phyloP scores from a whole-genome alignment of 2,329 filamentous ascomycete genomes.

The Fusarium sublunatum region DNA sequence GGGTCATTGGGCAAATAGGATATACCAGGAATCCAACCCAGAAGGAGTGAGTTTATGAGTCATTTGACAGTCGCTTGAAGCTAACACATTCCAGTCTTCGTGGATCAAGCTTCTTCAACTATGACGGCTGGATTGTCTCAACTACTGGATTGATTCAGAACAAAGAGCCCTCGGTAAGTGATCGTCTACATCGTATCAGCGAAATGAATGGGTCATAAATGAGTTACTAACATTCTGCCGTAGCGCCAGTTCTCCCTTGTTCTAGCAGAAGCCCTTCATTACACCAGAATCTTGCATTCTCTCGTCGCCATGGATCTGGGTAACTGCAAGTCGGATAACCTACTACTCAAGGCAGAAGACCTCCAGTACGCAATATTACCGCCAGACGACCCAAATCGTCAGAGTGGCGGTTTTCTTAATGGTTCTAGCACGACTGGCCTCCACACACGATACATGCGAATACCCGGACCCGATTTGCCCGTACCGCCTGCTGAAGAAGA shows the following conservation, averaged over 20 bases:
- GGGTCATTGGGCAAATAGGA: slow-evolving; percentile 5
- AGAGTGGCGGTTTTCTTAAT: slow-evolving; percentile 2
- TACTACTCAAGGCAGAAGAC: slow-evolving; percentile 4
- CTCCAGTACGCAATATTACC: slow-evolving; percentile 25
- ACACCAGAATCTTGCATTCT: slow-evolving; percentile 18
- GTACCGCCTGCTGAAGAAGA: not conserved
- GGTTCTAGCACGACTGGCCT: not conserved
- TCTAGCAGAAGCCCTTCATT: slow-evolving; percentile 17
- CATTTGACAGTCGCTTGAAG: too few species aligned
- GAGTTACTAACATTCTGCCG: accelerated
- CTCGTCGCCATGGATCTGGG: slow-evolving; percentile 24
- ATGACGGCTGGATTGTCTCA: slow-evolving; percentile 12
- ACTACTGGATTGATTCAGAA: slow-evolving; percentile 2
- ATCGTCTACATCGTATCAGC: too few species aligned
- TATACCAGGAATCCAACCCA: not conserved
- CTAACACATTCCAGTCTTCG: slow-evolving; percentile 7
- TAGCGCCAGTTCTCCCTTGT: not conserved
- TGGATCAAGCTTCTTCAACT: not conserved
- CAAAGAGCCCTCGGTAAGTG: not conserved
- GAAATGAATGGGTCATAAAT: too few species aligned
- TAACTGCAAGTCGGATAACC: slow-evolving; percentile 2
- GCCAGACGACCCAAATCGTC: slow-evolving; percentile 18
- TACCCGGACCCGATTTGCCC: slow-evolving; percentile 7
- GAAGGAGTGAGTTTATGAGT: not conserved
- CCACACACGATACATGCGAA: slow-evolving; percentile 4